These are phyloP conservation scores for Circinella minor DNA, from an alignment of 371 early-diverging fungal species.

Conservation along the genomic window DNA sequence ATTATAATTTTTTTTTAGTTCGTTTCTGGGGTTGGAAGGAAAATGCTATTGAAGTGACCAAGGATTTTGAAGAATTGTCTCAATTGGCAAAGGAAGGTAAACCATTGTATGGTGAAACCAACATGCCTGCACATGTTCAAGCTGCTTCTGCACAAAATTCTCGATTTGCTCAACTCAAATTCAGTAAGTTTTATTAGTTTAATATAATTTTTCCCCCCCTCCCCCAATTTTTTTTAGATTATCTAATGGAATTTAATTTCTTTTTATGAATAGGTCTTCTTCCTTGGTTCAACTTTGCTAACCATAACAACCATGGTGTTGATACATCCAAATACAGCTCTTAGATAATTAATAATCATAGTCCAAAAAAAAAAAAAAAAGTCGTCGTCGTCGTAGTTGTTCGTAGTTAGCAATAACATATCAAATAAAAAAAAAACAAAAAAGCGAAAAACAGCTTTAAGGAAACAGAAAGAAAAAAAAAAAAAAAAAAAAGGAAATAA, in stretches of 20 bases:
- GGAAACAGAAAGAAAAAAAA: too few species aligned
- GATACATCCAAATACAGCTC: conserved; percentile 58
- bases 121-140: conserved; percentile 67
- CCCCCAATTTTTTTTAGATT: not conserved
- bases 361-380: not conserved
- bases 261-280: conserved; percentile 49
- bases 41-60: conserved; percentile 80
- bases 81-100: conserved; percentile 71
- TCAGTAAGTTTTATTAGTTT: conserved; percentile 66
- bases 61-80: conserved; percentile 71
- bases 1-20: conserved; percentile 43
- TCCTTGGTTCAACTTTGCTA: conserved; percentile 86
- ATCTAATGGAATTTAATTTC: not conserved
- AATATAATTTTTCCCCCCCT: too few species aligned
- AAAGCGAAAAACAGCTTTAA: too few species aligned
- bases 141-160: conserved; percentile 74
- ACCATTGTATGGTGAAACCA: conserved; percentile 71
- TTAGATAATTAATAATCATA: too few species aligned
- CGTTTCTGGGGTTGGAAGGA: conserved; percentile 96
- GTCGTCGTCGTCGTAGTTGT: too few species aligned
- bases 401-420: too few species aligned
- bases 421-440: too few species aligned
- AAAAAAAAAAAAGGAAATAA: too few species aligned
- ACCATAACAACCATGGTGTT: conserved; percentile 81
- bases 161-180: conserved; percentile 68